Base-by-base conservation (phyloP, 495 filamentous ascomycete genomes). In the Cladorrhinum samala region DNA sequence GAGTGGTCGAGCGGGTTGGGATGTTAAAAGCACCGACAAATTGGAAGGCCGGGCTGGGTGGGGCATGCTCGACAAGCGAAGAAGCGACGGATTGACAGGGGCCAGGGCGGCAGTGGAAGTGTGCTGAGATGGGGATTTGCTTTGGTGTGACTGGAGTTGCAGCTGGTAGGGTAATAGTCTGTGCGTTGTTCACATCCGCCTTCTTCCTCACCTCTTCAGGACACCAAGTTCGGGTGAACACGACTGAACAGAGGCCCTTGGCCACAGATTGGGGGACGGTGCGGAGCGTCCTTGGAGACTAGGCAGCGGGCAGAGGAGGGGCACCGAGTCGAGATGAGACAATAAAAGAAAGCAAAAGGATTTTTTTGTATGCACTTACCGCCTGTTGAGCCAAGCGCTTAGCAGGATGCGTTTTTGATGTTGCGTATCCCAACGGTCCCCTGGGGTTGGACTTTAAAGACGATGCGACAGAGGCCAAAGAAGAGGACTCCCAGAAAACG, bases 21-120 rank as follows among this genome's bases (percentile, higher is more conserved):
- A 24, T 47, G 59, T 56, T 63, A 55, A 56, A 59, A 61, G 59
- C 67, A 61, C 61, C 63, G 60, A 55, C 63, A 68, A 68, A 62
- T 58, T 39, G 62, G 50, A 54, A 59, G 30, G 25, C 18, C 46
- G 33, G 46, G 47, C 40, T 45, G 30, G 53, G 58, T 59, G 44
- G 55, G 55, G 52, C 39, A 37, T 43, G 18, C 50, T 47, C 40
- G 54, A 61, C 64, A 65, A 64, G 64, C 59, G 64, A 67, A n/a
- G 56, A 57, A 63, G 54, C 59, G 58, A 64, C 63, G 57, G 57
- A 54, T 63, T 51, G 65, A 61, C 66, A 67, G 63, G 63, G 60
- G 63, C 58, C 48, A 33, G 54, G 55, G 66, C 66, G 64, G 66
- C 62, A 59, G 62, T 62, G 62, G n/a, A 54, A 54, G 43, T 63